Evolutionary conservation across 129 eudicot genomes (phyloP), one percentile per base, ranked within the genome.

Genomic region (Pittosporum tobira): DNA sequence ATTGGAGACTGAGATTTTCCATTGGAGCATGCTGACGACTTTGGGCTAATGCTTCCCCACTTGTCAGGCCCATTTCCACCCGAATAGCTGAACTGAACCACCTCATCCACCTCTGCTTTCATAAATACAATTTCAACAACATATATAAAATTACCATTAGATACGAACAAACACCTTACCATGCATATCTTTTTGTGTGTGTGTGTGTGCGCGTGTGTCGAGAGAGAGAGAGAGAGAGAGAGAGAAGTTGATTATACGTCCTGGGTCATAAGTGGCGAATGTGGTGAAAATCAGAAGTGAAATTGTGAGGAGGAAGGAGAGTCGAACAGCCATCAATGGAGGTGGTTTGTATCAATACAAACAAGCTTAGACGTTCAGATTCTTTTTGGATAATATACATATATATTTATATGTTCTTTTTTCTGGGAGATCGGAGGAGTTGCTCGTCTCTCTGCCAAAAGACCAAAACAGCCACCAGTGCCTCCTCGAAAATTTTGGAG

Each of bases 1-100:
- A 91, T 77, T 5, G 99, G 99, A 36, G 99, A 91, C 78, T 91
- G 99, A 24, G 26, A 22, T 65, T 77, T 87, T 5, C 99, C 99
- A 4, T 40, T 36, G 19, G 85, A 64, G 75, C 99, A 91, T 61
- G 65, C 73, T 1, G 82, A 51, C 74, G 62, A 84, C 0, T 74
- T 71, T 29, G 91, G 93, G 63, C 63, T 74, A 45, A 81, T 47
- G 21, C 37, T 75, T 54, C 81, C 88, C 97, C 95, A 89, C 34
- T 34, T 73, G 43, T 61, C 16, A 19, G 97, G 95, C 20, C 81
- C 86, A 2, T 49, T 51, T 2, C 59, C 66, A 22, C 95, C 95
- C 11, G 70, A 18, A 72, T 88, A 88, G 25, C 83, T 66, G 60
- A 84, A 88, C n/a, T 61, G 65, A 11, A 28, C 18, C 0, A 27